Conservation (phyloP, 2,329 filamentous ascomycete species). For the Macrophomina tecta region DNA sequence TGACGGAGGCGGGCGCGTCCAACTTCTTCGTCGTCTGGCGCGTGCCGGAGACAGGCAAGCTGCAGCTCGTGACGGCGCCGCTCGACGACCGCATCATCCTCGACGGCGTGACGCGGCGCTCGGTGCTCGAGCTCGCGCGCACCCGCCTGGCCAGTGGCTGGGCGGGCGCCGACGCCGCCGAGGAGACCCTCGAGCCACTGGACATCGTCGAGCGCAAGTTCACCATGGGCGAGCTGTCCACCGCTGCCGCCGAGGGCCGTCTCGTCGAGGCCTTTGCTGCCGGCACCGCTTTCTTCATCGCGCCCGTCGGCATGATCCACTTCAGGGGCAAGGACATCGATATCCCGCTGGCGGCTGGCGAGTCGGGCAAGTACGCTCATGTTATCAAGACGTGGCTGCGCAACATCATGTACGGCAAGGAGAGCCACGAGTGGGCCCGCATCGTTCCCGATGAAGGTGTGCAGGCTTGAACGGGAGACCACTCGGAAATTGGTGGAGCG, state of each 20-base stretch:
- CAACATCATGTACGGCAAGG: conserved; percentile 57
- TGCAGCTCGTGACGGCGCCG: conserved; percentile 81
- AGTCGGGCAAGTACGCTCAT: conserved; percentile 50
- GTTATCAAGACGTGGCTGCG: conserved; percentile 54
- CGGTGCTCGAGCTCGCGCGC: conserved; percentile 74
- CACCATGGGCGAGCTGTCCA: conserved; percentile 77
- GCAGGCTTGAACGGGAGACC: background rate
- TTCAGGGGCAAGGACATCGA: conserved; percentile 52
- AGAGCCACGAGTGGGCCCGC: conserved; percentile 55
- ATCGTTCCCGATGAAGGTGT: conserved; percentile 47
- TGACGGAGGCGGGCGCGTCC: conserved; percentile 88
- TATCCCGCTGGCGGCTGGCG: conserved; percentile 49
- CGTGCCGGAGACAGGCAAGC: conserved; percentile 62
- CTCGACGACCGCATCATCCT: conserved; percentile 84
- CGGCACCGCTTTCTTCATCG: conserved; percentile 73
- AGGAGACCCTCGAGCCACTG: conserved; percentile 47
- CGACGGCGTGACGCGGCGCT: conserved; percentile 85
- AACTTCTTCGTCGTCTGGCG: conserved; percentile 91
- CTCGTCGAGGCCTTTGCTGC: conserved; percentile 85
- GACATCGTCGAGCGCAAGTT: conserved; percentile 84
- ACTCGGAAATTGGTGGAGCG: background rate
- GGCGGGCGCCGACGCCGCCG: conserved; percentile 30
- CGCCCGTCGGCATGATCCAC: conserved; percentile 53
- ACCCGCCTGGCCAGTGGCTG: conserved; percentile 59
- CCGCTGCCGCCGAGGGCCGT: conserved; percentile 75